phyloP scores from a whole-genome alignment of 768 basidiomycete genomes.

The Suillus ampliporus region DNA sequence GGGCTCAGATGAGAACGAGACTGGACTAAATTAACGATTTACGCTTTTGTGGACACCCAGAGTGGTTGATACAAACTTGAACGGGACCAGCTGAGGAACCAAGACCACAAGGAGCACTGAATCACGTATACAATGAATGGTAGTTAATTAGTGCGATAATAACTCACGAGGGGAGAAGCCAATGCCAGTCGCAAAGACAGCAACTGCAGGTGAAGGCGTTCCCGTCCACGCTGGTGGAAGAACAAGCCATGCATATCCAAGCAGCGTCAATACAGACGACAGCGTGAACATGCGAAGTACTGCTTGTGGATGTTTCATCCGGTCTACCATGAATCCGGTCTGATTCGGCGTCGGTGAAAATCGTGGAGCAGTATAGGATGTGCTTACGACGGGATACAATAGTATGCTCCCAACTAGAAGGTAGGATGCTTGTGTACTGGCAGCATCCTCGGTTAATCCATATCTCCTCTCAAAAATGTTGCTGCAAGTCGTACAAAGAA shows the following conservation, averaged over 20 bases:
- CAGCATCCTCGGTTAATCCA: constrained; percentile 59
- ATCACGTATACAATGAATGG: constrained; percentile 11
- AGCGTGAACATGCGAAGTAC: constrained; percentile 61
- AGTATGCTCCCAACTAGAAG: constrained; percentile 71
- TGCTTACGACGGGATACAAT: constrained; percentile 69
- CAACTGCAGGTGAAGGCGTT: constrained; percentile 65
- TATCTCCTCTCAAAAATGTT: constrained; percentile 78
- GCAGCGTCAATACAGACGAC: constrained; percentile 63
- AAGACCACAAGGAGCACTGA: constrained; percentile 75
- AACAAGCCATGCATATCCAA: constrained; percentile 70
- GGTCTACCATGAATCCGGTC: constrained; percentile 73
- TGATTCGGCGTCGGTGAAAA: constrained; percentile 29
- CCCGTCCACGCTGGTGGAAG: constrained; percentile 62
- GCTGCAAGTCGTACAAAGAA: constrained; percentile 40
- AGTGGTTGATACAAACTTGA: constrained; percentile 78
- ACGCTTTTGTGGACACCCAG: constrained; percentile 82
- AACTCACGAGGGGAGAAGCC: constrained; percentile 71
- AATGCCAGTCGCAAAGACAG: constrained; percentile 67
- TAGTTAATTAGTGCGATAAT: neutral
- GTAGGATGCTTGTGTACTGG: constrained; percentile 71
- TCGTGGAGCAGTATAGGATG: neutral
- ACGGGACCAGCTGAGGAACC: constrained; percentile 72
- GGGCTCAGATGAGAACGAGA: constrained; percentile 2
- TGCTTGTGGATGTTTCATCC: constrained; percentile 58
- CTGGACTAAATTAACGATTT: constrained; percentile 30